phyloP scores from a whole-genome alignment of 2,329 filamentous ascomycete genomes.

The Aphanoascus verrucosus region DNA sequence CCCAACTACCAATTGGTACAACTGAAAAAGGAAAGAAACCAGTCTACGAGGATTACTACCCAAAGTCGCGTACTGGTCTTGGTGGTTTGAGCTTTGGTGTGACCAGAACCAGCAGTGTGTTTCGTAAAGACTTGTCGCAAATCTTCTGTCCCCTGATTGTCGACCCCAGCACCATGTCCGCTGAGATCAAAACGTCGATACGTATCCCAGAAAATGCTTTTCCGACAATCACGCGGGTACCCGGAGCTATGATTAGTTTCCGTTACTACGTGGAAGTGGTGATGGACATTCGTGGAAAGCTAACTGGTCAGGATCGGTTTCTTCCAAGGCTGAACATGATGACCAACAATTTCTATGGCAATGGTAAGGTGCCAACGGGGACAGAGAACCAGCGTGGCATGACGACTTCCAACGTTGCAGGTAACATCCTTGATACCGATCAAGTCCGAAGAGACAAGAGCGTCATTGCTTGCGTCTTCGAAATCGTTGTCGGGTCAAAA shows the following conservation, averaged over 20 bases:
- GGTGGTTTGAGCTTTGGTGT: conserved; percentile 79
- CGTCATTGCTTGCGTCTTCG: conserved; percentile 77
- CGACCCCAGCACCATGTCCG: conserved; percentile 65
- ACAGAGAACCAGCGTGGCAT: conserved; percentile 23
- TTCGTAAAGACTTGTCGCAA: conserved; percentile 88
- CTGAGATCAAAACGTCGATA: conserved; percentile 71
- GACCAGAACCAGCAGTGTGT: conserved; percentile 78
- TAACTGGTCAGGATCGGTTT: conserved; percentile 62
- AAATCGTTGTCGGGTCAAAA: conserved; percentile 74
- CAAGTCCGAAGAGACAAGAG: conserved; percentile 78
- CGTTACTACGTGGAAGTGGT: conserved; percentile 89
- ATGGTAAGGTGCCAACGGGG: conserved; percentile 25
- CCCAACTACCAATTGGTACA: conserved; percentile 48
- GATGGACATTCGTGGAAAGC: conserved; percentile 78
- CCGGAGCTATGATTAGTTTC: conserved; percentile 89
- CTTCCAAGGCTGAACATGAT: conserved; percentile 46
- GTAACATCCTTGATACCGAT: conserved; percentile 77
- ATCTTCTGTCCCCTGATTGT: conserved; percentile 80
- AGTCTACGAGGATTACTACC: conserved; percentile 75
- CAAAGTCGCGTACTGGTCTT: conserved; percentile 74
- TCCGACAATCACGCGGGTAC: conserved; percentile 80
- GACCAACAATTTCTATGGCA: conserved; percentile 37
- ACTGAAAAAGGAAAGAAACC: conserved; percentile 56
- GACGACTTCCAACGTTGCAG: conserved; percentile 36
- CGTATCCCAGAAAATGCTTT: conserved; percentile 84